These are phyloP conservation scores for Tetraselmis striata DNA, from an alignment of 139 green algal species.

Conservation along the genomic window DNA sequence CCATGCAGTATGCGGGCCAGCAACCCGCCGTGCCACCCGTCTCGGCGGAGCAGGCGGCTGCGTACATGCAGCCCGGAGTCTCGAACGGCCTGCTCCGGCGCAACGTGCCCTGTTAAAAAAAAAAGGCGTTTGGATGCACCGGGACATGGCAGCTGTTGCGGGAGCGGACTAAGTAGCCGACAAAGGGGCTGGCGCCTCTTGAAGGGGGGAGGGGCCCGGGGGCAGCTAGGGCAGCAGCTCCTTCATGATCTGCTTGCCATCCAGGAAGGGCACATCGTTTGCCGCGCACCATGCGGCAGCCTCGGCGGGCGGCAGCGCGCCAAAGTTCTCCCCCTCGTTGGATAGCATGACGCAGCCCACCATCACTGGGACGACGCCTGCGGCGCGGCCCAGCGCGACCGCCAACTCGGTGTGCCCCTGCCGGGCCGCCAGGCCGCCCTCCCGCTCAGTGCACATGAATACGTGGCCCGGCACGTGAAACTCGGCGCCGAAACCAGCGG, in stretches of 20 bases:
- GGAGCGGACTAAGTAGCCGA: too few species aligned
- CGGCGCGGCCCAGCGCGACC: not conserved
- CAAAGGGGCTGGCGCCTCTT: too few species aligned
- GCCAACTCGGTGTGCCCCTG: not conserved
- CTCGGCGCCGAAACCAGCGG: not conserved
- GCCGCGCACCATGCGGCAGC: not conserved
- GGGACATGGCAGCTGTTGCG: too few species aligned
- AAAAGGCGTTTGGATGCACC: too few species aligned
- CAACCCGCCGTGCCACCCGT: too few species aligned
- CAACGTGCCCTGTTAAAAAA: too few species aligned
- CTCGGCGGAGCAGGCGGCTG: too few species aligned
- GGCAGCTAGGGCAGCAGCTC: too few species aligned
- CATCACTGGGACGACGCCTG: not conserved
- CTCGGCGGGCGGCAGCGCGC: not conserved
- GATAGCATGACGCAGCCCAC: not conserved
- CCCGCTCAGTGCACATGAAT: not conserved
- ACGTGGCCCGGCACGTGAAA: not conserved
- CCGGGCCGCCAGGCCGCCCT: not conserved
- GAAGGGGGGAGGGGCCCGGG: too few species aligned
- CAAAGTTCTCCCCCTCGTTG: not conserved
- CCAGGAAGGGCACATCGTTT: not conserved
- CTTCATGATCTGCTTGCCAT: not conserved
- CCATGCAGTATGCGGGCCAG: too few species aligned
- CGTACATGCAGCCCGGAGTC: too few species aligned
- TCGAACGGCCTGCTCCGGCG: too few species aligned